Percentiles rank a stretch among this genome's conserved stretches.
These are phyloP conservation scores for Polytrichum commune DNA, from an alignment of 225 moss, liverwort and hornwort genomes.

Conservation along the genomic window DNA sequence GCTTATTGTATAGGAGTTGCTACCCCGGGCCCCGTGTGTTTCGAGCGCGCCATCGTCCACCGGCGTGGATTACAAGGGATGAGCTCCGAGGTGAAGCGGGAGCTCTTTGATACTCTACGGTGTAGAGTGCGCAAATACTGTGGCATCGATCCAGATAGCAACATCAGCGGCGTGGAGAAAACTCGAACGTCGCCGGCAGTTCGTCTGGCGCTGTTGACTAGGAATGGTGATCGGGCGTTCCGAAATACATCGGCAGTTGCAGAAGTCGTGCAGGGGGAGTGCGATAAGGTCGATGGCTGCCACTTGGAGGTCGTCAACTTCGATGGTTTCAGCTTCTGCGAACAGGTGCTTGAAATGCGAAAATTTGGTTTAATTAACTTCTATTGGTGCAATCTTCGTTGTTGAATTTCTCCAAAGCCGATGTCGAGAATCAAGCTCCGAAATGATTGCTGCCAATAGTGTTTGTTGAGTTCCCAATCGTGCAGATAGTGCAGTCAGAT, in stretches of 20 bases:
- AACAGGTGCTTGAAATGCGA: background rate
- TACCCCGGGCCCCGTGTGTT: constrained; percentile 24
- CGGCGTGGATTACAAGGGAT: constrained; percentile 40
- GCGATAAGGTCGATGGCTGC: background rate
- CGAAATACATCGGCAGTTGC: background rate
- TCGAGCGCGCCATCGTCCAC: constrained; percentile 50
- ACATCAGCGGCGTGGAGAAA: background rate
- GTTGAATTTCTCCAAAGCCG: background rate
- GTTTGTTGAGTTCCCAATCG: too few species aligned
- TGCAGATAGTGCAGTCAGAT: too few species aligned
- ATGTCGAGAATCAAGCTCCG: background rate
- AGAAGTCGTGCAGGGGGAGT: background rate
- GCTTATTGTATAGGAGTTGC: too few species aligned
- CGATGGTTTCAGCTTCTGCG: background rate
- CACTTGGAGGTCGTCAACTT: background rate
- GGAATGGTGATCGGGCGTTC: background rate
- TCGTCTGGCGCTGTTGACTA: background rate
- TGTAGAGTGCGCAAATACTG: constrained; percentile 42
- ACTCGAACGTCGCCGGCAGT: background rate
- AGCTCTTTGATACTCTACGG: constrained; percentile 34
- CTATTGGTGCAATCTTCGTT: background rate
- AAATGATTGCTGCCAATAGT: too few species aligned
- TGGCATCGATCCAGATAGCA: background rate
- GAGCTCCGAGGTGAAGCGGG: constrained; percentile 20
- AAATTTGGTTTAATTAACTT: background rate